Evolutionary conservation across 106 monocot species (phyloP).

Genomic region (Dendrobium nobile): DNA sequence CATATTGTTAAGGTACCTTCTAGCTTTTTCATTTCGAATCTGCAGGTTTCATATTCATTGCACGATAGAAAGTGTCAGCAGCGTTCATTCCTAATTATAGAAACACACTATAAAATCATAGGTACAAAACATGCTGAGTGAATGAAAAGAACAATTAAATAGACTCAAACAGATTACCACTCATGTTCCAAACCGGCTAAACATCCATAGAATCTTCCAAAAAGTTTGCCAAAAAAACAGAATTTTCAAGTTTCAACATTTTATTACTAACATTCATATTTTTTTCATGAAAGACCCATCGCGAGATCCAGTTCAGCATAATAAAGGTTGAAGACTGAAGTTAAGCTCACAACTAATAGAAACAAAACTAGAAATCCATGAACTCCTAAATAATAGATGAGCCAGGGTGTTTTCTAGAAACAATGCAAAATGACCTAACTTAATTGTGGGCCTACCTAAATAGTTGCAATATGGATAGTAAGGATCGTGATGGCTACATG

Average conservation of each 20-base stretch:
- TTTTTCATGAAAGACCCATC: not conserved
- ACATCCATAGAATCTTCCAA: not conserved
- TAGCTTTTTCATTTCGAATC: slow-evolving; percentile 35
- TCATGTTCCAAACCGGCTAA: not conserved
- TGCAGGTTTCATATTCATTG: not conserved
- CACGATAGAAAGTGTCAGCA: not conserved
- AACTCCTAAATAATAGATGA: not conserved
- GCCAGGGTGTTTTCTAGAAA: not conserved
- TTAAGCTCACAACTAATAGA: not conserved
- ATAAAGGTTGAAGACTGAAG: not conserved
- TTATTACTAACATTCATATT: not conserved
- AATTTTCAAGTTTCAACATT: not conserved
- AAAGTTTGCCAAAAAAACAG: not conserved
- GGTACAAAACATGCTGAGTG: not conserved
- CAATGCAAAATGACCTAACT: not conserved
- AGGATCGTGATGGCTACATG: not conserved
- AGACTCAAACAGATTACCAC: not conserved
- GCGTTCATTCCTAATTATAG: not conserved
- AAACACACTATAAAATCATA: not conserved
- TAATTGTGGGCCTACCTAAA: not conserved
- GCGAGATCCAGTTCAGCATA: not conserved
- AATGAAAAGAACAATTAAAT: not conserved
- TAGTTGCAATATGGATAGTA: not conserved
- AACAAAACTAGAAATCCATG: not conserved
- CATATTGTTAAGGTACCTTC: slow-evolving; percentile 29